Percentiles rank a stretch among this genome's conserved stretches.
Evolutionary conservation across 495 filamentous ascomycete species (phyloP).

Genomic region (Trichoderma virens): DNA sequence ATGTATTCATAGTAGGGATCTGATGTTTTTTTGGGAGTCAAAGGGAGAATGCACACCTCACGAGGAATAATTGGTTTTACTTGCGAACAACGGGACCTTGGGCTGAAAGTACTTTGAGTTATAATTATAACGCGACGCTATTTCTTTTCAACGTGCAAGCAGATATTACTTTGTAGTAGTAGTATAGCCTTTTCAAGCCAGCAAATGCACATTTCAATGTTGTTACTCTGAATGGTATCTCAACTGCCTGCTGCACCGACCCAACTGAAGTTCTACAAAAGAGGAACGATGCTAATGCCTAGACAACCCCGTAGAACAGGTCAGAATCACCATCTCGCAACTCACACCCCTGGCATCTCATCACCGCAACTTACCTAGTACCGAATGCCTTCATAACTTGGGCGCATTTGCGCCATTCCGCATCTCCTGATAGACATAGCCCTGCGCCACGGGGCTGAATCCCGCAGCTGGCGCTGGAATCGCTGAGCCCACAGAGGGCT

Average conservation of each 20-base stretch:
- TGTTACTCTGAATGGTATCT: not conserved
- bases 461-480: slow-evolving; percentile 15
- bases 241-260: not conserved
- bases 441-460: slow-evolving; percentile 40
- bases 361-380: not conserved
- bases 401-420: slow-evolving; percentile 21
- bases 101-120: not conserved
- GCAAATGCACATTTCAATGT: not conserved
- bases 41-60: not conserved
- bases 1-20: slow-evolving; percentile 6
- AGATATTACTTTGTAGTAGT: not conserved
- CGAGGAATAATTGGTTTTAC: not conserved
- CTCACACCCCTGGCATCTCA: not conserved
- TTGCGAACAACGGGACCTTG: not conserved
- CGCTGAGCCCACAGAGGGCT: slow-evolving; percentile 23
- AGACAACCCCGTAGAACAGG: no score
- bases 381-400: slow-evolving; percentile 31
- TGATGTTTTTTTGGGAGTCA: not conserved
- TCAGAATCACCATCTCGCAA: not conserved
- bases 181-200: not conserved
- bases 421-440: slow-evolving; percentile 45
- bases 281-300: no score
- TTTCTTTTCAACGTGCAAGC: not conserved
- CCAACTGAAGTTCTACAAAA: no score
- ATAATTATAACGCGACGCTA: not conserved